Evolutionary conservation across 116 monocot genomes (phyloP), one percentile per base, ranked within the genome.

Genomic region (Dioscorea cayenensis): DNA sequence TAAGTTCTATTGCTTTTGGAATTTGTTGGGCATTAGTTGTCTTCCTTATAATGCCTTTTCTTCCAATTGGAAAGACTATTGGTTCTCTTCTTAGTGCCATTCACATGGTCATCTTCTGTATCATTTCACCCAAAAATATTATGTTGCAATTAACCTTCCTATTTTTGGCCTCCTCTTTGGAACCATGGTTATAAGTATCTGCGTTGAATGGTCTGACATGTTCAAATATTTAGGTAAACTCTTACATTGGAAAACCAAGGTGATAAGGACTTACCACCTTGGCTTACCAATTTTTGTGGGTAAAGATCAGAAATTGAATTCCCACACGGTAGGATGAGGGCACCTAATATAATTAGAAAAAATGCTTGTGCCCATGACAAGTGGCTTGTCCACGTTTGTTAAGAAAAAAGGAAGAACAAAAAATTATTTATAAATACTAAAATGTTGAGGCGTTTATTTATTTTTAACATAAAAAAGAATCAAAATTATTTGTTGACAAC

Each of bases 131-230:
- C 11, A 84, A 88, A 6, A 94, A 43, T 90, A 90, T 16, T 90
- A 86, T 36, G 78, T 81, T 1, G 88, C 90, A 29, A 82, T 94
- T 17, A 82, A 94, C 76, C 94, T 94, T 64, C 94, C 88, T 6
- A 94, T 94, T 71, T 86, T 94, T 1, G 94, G 88, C 69, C 94
- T 94, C 66, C 88, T 94, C 66, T 94, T 94, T 36, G 90, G 90
- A 63, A 94, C 94, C 68, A 94, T 94, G 94, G 94, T 94, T 0
- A 90, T 94, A 20, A 84, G 88, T 25, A 71, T 72, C 49, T 94
- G 86, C 55, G 90, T 94, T 8, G 94, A 94, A 49, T 70, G 82
- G 61, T 90, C 88, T 5, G 90, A 90, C 72, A 86, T 94, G 90
- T 94, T 94, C 77, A 80, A 80, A 72, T 86, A 94, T 32, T 59